Evolutionary conservation across 2,329 filamentous ascomycete species (phyloP), one percentile per base, ranked within the genome.

Genomic region (Colletotrichum navitas): DNA sequence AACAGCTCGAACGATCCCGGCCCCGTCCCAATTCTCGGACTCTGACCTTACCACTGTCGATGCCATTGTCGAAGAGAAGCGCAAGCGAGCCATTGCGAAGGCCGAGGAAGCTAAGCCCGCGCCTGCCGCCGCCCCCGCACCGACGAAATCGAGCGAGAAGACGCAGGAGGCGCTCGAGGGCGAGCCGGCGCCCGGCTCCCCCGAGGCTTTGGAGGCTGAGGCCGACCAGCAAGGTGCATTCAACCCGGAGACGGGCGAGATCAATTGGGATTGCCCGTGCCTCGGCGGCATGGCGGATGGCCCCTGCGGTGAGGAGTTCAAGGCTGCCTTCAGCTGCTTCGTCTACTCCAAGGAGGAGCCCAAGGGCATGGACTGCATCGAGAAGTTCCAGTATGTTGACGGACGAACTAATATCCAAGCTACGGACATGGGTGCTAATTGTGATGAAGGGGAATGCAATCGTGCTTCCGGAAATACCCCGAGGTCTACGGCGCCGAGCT

Each of bases 191-290:
- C 78, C 73, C 7, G 80, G 80, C 36, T 85, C 87, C 2, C 84
- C 86, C 8, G 84, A 84, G 68, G 86, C 82, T 0, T 84, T 96
- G 18, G 92, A 97, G 81, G 90, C 94, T 72, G 94, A 98, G 81
- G 94, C 94, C 7, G 89, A 85, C 73, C 91, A 95, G 80, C 91
- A 98, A 82, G 96, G 94, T 67, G 96, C 96, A 1, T 99, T 98
- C 85, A 97, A 99, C 83, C 94, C 95, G 3, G 96, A 98, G 85
- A 99, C 96, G 12, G 96, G 96, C 76, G 96, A 99, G 88, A 99
- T 99, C 84, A 99, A 99, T 87, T 99, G 96, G 96, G 96, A 98
- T 81, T 99, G 96, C 83, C 96, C 96, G 21, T 99, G 96, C 81
- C 85, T 99, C 43, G 96, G 96, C 60, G 96, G 96, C 64, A 99